Conservation (phyloP, 306 rosid genomes). For the Hylodesmum podocarpum region DNA sequence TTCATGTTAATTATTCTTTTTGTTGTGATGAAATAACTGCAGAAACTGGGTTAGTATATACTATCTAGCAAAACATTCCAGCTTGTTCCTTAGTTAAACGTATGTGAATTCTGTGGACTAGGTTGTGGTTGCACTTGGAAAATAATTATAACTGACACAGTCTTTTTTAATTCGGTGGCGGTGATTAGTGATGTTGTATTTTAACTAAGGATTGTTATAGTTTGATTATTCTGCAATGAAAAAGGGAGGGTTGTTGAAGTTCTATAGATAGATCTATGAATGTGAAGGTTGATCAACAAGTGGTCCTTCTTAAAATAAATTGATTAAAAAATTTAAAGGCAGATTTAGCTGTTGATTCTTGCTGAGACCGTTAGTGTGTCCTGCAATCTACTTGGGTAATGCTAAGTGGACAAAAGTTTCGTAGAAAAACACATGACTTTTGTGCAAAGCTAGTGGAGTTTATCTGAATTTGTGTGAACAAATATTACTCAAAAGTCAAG, state of each 20-base stretch:
- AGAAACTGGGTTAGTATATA: neutral
- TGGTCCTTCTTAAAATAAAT: neutral
- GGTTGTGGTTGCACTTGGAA: constrained; percentile 1
- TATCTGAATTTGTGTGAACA: neutral
- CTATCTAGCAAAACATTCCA: neutral
- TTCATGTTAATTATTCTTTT: neutral
- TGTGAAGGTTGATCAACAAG: constrained; percentile 3
- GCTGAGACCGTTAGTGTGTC: neutral
- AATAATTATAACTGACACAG: neutral
- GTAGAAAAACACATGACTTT: neutral
- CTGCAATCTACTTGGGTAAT: neutral
- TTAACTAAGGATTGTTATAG: neutral
- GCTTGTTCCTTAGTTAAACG: neutral
- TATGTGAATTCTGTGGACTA: constrained; percentile 1
- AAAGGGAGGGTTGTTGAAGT: neutral
- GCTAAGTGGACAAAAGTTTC: neutral
- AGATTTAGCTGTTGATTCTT: neutral
- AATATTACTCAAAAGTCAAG: neutral
- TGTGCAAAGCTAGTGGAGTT: neutral
- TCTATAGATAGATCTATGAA: constrained; percentile 15
- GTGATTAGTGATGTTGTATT: constrained; percentile 6
- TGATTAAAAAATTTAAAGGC: neutral
- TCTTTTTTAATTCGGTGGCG: neutral
- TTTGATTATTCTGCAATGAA: neutral
- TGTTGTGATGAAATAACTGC: neutral